Conservation (phyloP, 768 basidiomycete genomes). For the Roridomyces roridus region DNA sequence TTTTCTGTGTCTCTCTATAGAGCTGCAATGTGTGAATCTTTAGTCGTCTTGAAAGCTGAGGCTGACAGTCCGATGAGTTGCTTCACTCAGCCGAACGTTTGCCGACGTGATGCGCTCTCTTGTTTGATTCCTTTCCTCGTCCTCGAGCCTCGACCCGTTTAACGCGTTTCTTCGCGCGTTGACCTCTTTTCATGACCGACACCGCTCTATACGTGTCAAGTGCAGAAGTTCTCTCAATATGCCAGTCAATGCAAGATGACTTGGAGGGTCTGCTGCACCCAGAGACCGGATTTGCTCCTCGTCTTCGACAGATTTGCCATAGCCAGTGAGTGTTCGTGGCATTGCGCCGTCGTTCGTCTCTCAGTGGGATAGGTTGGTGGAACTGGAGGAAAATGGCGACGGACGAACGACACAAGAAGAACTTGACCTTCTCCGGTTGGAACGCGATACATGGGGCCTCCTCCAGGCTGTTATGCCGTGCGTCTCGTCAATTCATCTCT, state of each 20-base stretch:
- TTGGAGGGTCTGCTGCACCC: slow-evolving; percentile 68
- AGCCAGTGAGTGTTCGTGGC: slow-evolving; percentile 56
- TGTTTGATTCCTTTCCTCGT: too few species aligned
- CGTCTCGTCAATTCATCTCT: slow-evolving; percentile 34
- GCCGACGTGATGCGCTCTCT: too few species aligned
- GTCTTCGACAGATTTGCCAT: slow-evolving; percentile 55
- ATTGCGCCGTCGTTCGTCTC: too few species aligned
- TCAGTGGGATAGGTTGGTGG: slow-evolving; percentile 45
- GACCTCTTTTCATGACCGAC: slow-evolving; percentile 45
- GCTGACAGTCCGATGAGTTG: too few species aligned
- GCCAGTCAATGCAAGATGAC: slow-evolving; percentile 63
- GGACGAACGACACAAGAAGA: slow-evolving; percentile 51
- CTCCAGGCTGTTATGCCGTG: slow-evolving; percentile 81
- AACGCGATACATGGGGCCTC: slow-evolving; percentile 84
- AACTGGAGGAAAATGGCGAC: slow-evolving; percentile 51
- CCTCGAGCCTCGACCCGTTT: too few species aligned
- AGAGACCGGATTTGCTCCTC: slow-evolving; percentile 72
- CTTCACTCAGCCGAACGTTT: too few species aligned
- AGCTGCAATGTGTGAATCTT: too few species aligned
- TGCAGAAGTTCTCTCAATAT: slow-evolving; percentile 68
- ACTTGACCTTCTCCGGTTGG: slow-evolving; percentile 68
- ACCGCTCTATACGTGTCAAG: slow-evolving; percentile 62
- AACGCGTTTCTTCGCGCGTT: background rate
- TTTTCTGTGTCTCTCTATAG: too few species aligned
- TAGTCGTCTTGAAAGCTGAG: too few species aligned